These are phyloP conservation scores for Brassica carinata DNA, from an alignment of 345 rosid species.

Conservation along the genomic window DNA sequence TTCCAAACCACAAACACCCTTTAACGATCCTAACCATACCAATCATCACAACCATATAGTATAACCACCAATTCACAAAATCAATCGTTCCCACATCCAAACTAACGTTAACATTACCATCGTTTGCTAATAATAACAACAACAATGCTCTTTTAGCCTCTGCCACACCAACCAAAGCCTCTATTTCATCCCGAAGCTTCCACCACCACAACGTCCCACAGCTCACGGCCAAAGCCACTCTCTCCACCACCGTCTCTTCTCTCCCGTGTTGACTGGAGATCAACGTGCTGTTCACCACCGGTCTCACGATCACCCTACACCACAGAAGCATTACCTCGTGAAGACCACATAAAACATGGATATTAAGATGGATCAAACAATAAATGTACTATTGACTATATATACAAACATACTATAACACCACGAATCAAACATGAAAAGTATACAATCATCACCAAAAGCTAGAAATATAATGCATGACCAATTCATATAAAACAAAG, in stretches of 20 bases:
- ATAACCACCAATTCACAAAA: conserved; percentile 72
- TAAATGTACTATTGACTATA: background rate
- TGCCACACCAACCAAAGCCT: conserved; percentile 52
- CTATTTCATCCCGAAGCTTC: conserved; percentile 75
- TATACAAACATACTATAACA: background rate
- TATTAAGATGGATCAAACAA: background rate
- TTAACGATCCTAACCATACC: conserved; percentile 69
- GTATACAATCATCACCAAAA: background rate
- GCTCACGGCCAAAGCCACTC: conserved; percentile 47
- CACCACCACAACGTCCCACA: conserved; percentile 74
- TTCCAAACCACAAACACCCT: conserved; percentile 48
- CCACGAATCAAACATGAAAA: background rate
- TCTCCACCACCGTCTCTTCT: conserved; percentile 55
- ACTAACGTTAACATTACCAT: conserved; percentile 26
- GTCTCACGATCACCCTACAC: conserved; percentile 57
- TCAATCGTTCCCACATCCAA: conserved; percentile 41
- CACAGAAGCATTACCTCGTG: conserved; percentile 63
- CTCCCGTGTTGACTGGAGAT: conserved; percentile 30
- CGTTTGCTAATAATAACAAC: conserved; percentile 30
- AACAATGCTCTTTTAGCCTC: conserved; percentile 45
- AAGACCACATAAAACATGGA: conserved; percentile 48
- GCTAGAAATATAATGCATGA: background rate
- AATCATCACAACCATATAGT: conserved; percentile 63
- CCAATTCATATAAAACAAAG: background rate
- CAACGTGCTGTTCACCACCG: conserved; percentile 64